Conservation (phyloP, 129 eudicot species). For the Oenanthe sinensis region DNA sequence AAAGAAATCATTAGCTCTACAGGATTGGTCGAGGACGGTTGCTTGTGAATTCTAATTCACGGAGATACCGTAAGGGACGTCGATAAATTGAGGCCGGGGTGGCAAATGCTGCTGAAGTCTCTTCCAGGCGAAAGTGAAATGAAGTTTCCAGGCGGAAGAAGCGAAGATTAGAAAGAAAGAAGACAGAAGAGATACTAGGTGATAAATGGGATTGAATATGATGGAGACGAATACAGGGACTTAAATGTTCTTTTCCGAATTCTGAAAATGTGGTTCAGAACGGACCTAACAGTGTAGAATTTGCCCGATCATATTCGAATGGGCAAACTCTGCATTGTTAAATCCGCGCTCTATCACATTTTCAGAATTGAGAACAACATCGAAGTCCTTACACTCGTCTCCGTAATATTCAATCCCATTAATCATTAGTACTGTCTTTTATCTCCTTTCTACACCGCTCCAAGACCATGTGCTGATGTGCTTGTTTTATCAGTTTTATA, state of each 20-base stretch:
- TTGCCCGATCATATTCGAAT: neutral
- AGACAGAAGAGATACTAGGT: neutral
- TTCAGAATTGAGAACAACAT: neutral
- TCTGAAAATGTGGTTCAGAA: neutral
- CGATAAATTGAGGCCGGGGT: neutral
- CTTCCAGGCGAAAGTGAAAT: neutral
- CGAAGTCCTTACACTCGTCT: neutral
- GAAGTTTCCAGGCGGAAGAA: no score
- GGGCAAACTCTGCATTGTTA: neutral
- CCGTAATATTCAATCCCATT: neutral
- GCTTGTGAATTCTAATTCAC: no score
- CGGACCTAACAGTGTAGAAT: neutral
- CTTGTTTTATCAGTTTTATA: no score
- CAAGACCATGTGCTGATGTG: no score
- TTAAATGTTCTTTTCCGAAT: neutral
- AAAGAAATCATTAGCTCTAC: no score
- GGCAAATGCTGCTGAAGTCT: neutral
- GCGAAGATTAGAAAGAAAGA: neutral
- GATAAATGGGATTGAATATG: neutral
- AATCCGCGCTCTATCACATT: neutral
- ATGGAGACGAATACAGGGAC: neutral
- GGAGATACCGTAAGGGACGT: neutral
- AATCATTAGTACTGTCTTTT: neutral
- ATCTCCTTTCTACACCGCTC: no score
- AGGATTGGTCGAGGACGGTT: no score